phyloP scores from a whole-genome alignment of 2,329 filamentous ascomycete species.

The Epichloe uncinata region DNA sequence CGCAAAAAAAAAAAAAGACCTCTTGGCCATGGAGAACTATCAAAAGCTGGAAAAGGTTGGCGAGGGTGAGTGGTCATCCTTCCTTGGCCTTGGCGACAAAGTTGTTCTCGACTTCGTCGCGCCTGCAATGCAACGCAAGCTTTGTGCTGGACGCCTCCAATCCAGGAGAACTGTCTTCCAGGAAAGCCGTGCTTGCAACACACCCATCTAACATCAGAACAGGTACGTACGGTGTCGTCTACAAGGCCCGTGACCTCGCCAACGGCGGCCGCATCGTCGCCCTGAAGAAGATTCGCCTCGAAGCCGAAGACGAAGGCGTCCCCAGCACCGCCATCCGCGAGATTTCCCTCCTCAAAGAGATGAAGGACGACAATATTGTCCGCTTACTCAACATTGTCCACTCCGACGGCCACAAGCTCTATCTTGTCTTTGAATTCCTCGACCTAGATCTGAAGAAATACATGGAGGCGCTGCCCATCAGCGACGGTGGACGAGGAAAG shows the following conservation, averaged over 20 bases:
- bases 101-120: background rate
- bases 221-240: slow-evolving; percentile 93
- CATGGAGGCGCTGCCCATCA: slow-evolving; percentile 80
- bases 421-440: slow-evolving; percentile 85
- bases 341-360: slow-evolving; percentile 87
- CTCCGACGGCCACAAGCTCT: slow-evolving; percentile 87
- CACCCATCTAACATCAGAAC: background rate
- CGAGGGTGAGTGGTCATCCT: slow-evolving; percentile 51
- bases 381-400: slow-evolving; percentile 84
- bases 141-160: background rate
- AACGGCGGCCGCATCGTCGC: slow-evolving; percentile 78
- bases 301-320: slow-evolving; percentile 88
- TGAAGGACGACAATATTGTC: slow-evolving; percentile 85
- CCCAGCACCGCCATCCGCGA: slow-evolving; percentile 88
- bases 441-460: slow-evolving; percentile 91
- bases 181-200: background rate
- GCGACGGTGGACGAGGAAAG: slow-evolving; percentile 74
- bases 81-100: too few species aligned
- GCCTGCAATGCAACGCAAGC: background rate
- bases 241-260: slow-evolving; percentile 80
- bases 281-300: slow-evolving; percentile 88
- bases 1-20: background rate
- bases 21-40: slow-evolving; percentile 76
- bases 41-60: slow-evolving; percentile 95
- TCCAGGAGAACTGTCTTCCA: background rate